Evolutionary conservation across 2,329 filamentous ascomycete genomes (phyloP).

Genomic region (Neopestalotiopsis sp.): DNA sequence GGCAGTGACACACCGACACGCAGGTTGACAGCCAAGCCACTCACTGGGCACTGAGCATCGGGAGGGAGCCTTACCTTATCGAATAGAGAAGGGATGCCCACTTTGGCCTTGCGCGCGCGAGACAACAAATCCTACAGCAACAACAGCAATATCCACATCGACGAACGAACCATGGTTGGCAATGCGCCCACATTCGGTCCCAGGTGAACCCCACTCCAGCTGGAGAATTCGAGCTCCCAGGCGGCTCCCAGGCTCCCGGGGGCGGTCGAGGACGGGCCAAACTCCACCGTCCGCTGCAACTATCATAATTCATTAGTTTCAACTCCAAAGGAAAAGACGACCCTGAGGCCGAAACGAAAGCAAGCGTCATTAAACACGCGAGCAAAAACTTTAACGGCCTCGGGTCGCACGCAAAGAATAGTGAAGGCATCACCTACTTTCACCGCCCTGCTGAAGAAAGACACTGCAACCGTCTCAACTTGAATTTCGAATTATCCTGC

Average conservation of each 20-base stretch:
- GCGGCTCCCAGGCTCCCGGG: neutral
- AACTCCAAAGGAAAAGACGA: neutral
- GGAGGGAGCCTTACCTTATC: too few species aligned
- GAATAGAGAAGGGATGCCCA: neutral
- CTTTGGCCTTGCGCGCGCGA: neutral
- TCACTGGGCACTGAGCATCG: too few species aligned
- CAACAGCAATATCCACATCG: neutral
- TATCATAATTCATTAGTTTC: conserved; percentile 2
- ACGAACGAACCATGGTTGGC: neutral
- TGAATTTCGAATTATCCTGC: neutral
- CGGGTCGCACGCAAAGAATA: neutral
- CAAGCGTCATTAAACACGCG: conserved; percentile 2
- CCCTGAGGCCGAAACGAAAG: neutral
- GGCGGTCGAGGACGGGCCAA: neutral
- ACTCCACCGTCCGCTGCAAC: neutral
- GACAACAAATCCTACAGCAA: conserved; percentile 2
- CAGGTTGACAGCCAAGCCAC: too few species aligned
- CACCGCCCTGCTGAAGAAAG: neutral
- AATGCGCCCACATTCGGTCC: neutral
- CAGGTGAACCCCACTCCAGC: neutral
- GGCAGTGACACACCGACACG: too few species aligned
- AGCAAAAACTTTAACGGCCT: neutral
- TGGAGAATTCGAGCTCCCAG: neutral
- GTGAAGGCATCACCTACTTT: neutral
- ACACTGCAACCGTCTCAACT: neutral